phyloP scores from a whole-genome alignment of 2,329 filamentous ascomycete genomes.

The Exophiala dermatitidis region DNA sequence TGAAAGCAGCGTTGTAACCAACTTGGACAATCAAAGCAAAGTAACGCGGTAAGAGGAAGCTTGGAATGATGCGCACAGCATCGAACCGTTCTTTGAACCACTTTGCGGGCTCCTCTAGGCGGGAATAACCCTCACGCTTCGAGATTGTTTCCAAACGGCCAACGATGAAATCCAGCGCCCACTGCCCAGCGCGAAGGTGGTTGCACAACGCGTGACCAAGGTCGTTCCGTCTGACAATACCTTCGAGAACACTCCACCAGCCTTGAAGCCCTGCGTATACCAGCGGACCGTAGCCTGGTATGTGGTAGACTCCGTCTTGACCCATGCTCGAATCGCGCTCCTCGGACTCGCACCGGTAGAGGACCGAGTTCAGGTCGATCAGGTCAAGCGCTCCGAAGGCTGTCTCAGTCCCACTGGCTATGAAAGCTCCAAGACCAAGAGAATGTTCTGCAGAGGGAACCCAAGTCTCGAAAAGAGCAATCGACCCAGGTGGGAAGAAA shows the following conservation, averaged over 20 bases:
- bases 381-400: conserved; percentile 70
- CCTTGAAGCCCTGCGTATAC: conserved; percentile 97
- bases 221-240: conserved; percentile 81
- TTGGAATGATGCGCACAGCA: conserved; percentile 75
- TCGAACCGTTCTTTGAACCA: conserved; percentile 85
- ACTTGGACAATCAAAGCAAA: conserved; percentile 85
- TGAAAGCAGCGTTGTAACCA: conserved; percentile 75
- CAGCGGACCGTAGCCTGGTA: conserved; percentile 74
- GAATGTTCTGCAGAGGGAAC: conserved; percentile 82
- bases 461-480: conserved; percentile 93
- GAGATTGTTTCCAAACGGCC: conserved; percentile 68
- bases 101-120: conserved; percentile 57
- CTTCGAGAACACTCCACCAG: conserved; percentile 88
- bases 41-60: conserved; percentile 83
- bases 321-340: conserved; percentile 72
- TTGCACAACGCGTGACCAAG: conserved; percentile 89
- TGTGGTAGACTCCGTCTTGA: conserved; percentile 77
- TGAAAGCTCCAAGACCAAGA: conserved; percentile 73
- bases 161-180: conserved; percentile 84
- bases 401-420: conserved; percentile 70
- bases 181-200: conserved; percentile 82
- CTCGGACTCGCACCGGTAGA: conserved; percentile 89
- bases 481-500: conserved; percentile 85
- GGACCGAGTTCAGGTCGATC: conserved; percentile 79
- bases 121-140: conserved; percentile 53